phyloP scores from a whole-genome alignment of 1,284 basidiomycete species.

The Testicularia cyperi region DNA sequence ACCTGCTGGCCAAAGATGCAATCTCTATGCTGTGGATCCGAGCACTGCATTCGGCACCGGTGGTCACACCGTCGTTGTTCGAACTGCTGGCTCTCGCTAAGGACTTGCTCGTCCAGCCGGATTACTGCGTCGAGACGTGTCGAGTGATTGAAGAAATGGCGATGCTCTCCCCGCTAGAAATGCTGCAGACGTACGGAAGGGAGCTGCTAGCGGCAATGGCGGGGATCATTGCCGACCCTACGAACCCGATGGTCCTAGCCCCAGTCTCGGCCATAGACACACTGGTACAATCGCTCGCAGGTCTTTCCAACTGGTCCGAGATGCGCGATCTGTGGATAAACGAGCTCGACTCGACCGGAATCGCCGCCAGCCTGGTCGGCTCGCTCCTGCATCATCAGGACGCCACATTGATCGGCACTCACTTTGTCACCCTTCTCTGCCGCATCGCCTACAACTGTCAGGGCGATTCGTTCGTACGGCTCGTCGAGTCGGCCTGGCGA shows the following conservation, averaged over 20 bases:
- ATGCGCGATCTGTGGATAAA: constrained; percentile 25
- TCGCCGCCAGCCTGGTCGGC: constrained; percentile 43
- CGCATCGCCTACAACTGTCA: constrained; percentile 43
- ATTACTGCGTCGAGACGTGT: constrained; percentile 52
- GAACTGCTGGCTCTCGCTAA: constrained; percentile 40
- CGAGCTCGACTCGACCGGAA: constrained; percentile 30
- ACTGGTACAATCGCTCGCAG: constrained; percentile 42
- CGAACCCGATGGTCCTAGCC: constrained; percentile 44
- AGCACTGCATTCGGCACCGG: constrained; percentile 46
- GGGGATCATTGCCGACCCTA: constrained; percentile 43
- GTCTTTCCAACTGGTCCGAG: constrained; percentile 28
- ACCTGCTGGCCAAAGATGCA: constrained; percentile 54
- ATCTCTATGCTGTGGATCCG: constrained; percentile 51
- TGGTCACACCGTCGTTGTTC: constrained; percentile 50
- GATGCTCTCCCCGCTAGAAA: constrained; percentile 47
- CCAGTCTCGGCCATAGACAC: constrained; percentile 46
- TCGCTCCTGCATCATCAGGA: constrained; percentile 44
- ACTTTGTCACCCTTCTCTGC: constrained; percentile 48
- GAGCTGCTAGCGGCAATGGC: constrained; percentile 41
- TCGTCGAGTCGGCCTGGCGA: constrained; percentile 27
- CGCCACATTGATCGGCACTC: constrained; percentile 38
- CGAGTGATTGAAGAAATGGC: constrained; percentile 47
- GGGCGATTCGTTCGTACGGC: constrained; percentile 29
- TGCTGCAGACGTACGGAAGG: constrained; percentile 38
- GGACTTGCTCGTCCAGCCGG: constrained; percentile 45